Percentiles rank a stretch among this genome's conserved stretches.
Evolutionary conservation across 371 early-diverging fungal species (phyloP).

Genomic region (Mortierella sp.): DNA sequence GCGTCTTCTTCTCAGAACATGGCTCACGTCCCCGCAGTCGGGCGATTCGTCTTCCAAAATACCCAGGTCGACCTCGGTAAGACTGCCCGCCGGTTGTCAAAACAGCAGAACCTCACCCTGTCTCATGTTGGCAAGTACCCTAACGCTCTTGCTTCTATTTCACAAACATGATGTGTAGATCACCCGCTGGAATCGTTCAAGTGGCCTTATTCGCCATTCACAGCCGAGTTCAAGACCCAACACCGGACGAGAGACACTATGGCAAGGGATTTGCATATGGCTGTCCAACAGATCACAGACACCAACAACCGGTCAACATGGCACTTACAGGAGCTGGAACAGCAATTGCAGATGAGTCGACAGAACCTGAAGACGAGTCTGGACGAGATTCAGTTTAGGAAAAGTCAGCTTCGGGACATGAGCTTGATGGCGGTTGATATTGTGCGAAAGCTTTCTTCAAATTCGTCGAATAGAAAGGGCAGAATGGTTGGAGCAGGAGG

Average conservation of each 20-base stretch:
- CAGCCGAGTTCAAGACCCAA: constrained; percentile 42
- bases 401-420: constrained; percentile 55
- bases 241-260: constrained; percentile 36
- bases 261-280: constrained; percentile 20
- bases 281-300: constrained; percentile 33
- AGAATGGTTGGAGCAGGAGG: background rate
- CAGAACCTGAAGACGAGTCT: constrained; percentile 47
- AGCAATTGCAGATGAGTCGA: constrained; percentile 43
- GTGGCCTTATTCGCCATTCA: constrained; percentile 55
- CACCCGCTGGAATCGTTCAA: constrained; percentile 50
- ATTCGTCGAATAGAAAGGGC: constrained; percentile 13
- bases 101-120: background rate
- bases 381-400: constrained; percentile 54
- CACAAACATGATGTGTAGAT: constrained; percentile 16
- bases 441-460: constrained; percentile 36
- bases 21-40: background rate
- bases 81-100: background rate
- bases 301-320: constrained; percentile 31
- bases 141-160: background rate
- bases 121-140: background rate
- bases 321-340: constrained; percentile 43
- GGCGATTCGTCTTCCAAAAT: constrained; percentile 22
- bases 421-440: constrained; percentile 49
- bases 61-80: constrained; percentile 37
- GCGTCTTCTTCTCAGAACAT: background rate